These are phyloP conservation scores for Harrya chromipes DNA, from an alignment of 768 basidiomycete species.

Conservation along the genomic window DNA sequence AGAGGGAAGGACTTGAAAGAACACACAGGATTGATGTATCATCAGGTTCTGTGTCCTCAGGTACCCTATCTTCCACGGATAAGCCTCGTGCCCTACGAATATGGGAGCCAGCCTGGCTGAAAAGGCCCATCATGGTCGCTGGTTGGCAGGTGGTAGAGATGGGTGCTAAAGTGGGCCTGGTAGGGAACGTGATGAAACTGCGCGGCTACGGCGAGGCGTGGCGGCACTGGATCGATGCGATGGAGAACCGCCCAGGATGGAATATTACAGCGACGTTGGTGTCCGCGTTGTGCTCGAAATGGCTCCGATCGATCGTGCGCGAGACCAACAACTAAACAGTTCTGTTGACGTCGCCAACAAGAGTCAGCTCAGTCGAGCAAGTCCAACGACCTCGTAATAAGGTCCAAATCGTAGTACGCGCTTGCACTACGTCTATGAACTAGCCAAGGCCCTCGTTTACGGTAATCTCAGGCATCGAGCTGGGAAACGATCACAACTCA, in stretches of 20 bases:
- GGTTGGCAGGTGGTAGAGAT: constrained; percentile 1
- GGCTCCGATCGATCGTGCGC: background rate
- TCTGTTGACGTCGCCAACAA: too few species aligned
- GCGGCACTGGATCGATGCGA: constrained; percentile 1
- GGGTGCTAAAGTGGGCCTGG: background rate
- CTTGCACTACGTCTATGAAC: too few species aligned
- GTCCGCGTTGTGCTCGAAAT: background rate
- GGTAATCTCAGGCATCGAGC: constrained; percentile 1
- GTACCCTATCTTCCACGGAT: constrained; percentile 64
- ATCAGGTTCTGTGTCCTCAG: constrained; percentile 83
- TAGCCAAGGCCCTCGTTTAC: constrained; percentile 2
- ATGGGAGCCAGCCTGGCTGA: constrained; percentile 64
- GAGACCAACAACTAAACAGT: too few species aligned
- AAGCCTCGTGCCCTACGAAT: constrained; percentile 67
- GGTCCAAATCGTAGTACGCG: too few species aligned
- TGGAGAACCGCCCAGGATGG: background rate
- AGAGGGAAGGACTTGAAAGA: constrained; percentile 26
- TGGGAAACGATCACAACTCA: too few species aligned
- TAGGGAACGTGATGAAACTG: constrained; percentile 6
- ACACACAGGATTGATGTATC: constrained; percentile 88
- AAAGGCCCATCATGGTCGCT: constrained; percentile 71
- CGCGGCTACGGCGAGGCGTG: constrained; percentile 26
- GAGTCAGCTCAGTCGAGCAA: too few species aligned
- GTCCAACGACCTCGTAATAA: too few species aligned
- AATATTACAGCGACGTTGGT: background rate